A percentile compares a stretch with the other conserved stretches of the same genome.
Conservation (phyloP, 75 land plant species). For the Pinus tabuliformis region DNA sequence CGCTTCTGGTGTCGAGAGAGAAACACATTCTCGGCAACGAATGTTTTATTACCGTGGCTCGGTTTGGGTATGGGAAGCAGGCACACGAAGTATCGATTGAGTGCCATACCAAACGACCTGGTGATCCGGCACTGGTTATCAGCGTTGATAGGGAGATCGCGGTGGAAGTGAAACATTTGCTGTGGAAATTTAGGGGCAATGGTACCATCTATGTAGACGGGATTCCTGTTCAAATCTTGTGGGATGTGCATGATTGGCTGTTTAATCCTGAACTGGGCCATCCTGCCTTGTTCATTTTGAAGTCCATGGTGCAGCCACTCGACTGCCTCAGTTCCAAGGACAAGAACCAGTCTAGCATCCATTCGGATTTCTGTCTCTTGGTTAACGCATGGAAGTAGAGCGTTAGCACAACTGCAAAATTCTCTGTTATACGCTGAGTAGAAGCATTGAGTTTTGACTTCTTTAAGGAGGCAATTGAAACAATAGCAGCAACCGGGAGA, state of each 20-base stretch:
- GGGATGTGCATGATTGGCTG: slow-evolving; percentile 37
- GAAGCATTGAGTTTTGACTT: slow-evolving; percentile 32
- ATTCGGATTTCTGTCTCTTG: neutral
- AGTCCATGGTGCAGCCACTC: neutral
- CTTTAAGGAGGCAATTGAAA: no score
- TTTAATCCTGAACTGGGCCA: slow-evolving; percentile 6
- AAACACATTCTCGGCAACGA: slow-evolving; percentile 84
- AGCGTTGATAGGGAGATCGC: slow-evolving; percentile 10
- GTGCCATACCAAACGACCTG: slow-evolving; percentile 25
- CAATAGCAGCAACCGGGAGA: no score
- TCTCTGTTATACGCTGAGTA: slow-evolving; percentile 18
- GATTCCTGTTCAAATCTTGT: slow-evolving; percentile 15
- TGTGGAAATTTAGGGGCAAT: slow-evolving; percentile 33
- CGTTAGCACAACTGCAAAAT: neutral
- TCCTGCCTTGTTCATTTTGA: slow-evolving; percentile 16
- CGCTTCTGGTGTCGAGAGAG: slow-evolving; percentile 56
- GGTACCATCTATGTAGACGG: slow-evolving; percentile 22
- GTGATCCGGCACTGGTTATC: slow-evolving; percentile 12
- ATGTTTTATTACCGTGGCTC: slow-evolving; percentile 54
- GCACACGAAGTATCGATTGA: slow-evolving; percentile 20
- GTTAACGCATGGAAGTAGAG: slow-evolving; percentile 23
- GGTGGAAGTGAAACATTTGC: slow-evolving; percentile 16
- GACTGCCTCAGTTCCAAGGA: neutral
- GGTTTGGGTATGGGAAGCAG: slow-evolving; percentile 63
- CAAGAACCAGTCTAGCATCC: neutral